Evolutionary conservation across 805 yeast genomes (phyloP), one percentile per base, ranked within the genome.

Genomic region (Yamadazyma paraphyllophila): DNA sequence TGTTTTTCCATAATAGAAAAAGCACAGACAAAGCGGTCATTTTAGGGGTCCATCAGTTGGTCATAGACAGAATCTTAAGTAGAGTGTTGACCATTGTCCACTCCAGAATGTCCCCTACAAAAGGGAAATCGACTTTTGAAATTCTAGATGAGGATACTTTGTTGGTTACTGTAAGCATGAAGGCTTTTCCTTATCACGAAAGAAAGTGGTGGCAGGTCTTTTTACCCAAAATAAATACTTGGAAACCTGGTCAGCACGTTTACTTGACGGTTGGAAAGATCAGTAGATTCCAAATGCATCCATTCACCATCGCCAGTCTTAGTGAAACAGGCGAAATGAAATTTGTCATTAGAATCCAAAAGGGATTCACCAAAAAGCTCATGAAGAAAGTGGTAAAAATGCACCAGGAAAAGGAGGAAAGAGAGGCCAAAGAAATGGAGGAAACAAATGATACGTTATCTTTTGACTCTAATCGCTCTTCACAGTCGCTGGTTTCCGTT

Each of bases 181-280:
- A 54, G 3, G 44, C 58, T 3, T 49, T 55, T 12, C 45, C 53
- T 3, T 39, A 44, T 24, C 52, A 54, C 31, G 36, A 49, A 16
- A 40, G 52, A 10, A 53, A 46, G 30, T 68, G 73, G 68, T 65
- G 57, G 48, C 47, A 52, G 43, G 36, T 33, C 4, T 51, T 63
- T 26, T 54, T 67, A 24, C 77, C 77, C 2, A 59, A 62, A n/a
- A 50, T 63, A 15, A 63, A 71, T 15, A 60, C 61, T 13, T 76
- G 81, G 81, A 62, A 62, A 42, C 67, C 80, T 0, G 80, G 80
- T 3, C 78, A 73, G 53, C 77, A 76, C 52, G 63, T 74, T 10
- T 63, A 60, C 32, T 55, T 76, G n/a, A 71, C 63, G 40, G 74
- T 76, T 7, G 55, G 65, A 4, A 64, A 65, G 44, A 67, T 74